Conservation (phyloP, 163 green algal genomes). For the Scenedesmus sp. region DNA sequence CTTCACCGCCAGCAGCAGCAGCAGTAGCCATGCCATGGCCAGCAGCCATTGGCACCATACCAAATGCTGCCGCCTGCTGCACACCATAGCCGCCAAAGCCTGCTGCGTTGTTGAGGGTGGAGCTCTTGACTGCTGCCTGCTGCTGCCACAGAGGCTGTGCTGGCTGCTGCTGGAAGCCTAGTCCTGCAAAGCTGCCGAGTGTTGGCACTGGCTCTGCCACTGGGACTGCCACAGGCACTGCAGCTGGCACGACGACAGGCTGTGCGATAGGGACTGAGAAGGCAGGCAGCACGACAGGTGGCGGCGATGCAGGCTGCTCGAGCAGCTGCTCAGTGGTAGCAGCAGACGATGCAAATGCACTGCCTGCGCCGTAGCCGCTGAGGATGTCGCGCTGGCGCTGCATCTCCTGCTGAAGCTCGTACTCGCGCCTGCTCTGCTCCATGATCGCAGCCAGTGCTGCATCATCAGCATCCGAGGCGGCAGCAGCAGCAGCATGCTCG, state of each 20-base stretch:
- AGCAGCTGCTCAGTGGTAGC: neutral
- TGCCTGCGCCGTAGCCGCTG: neutral
- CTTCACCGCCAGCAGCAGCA: neutral
- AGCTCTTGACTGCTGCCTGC: neutral
- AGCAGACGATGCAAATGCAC: too few species aligned
- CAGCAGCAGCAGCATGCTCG: neutral
- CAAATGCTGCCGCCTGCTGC: neutral
- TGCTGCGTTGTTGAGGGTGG: neutral
- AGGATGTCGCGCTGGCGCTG: conserved; percentile 21
- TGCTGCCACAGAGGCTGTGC: neutral
- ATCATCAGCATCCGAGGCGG: neutral
- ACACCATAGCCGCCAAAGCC: neutral
- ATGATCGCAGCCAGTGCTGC: neutral
- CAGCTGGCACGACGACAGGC: neutral
- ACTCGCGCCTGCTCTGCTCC: neutral
- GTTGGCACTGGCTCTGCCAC: neutral
- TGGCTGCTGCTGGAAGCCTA: neutral
- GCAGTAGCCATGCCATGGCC: neutral
- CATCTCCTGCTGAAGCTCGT: conserved; percentile 21
- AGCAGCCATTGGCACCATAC: conserved; percentile 14
- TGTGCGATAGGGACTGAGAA: neutral
- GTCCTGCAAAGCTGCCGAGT: neutral
- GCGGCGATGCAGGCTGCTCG: neutral
- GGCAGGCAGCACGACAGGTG: neutral
- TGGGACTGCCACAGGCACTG: neutral